Conservation (phyloP, 225 moss, liverwort and hornwort genomes). For the Physcomitrium patens region DNA sequence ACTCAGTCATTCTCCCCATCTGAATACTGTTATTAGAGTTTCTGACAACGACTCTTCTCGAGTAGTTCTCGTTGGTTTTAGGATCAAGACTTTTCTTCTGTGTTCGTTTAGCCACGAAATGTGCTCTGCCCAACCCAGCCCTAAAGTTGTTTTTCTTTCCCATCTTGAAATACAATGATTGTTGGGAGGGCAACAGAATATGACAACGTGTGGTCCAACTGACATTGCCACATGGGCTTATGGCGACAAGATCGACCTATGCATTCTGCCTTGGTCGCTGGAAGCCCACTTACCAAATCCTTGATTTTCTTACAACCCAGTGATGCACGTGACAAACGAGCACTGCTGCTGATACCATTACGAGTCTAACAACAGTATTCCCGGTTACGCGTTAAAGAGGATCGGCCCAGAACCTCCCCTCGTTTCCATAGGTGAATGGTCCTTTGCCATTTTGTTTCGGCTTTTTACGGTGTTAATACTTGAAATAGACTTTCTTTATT, state of each 20-base stretch:
- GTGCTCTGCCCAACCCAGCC: too few relatives aligned
- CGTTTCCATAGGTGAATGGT: too few relatives aligned
- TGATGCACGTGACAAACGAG: constrained; percentile 22
- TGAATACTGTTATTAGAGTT: not conserved
- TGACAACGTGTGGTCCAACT: not conserved
- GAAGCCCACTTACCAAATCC: constrained; percentile 3
- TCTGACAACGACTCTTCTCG: not conserved
- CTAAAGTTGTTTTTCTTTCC: too few relatives aligned
- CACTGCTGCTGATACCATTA: not conserved
- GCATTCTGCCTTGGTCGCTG: not conserved
- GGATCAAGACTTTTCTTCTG: too few relatives aligned
- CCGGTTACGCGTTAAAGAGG: not conserved
- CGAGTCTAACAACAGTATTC: too few relatives aligned
- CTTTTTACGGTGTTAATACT: too few relatives aligned
- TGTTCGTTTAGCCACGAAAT: too few relatives aligned
- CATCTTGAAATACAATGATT: not conserved
- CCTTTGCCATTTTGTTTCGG: too few relatives aligned
- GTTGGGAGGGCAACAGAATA: not conserved
- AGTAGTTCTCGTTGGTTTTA: too few relatives aligned
- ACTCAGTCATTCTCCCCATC: not conserved
- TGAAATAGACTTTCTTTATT: too few relatives aligned
- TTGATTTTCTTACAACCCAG: not conserved
- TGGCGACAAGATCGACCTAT: not conserved
- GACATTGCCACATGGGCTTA: not conserved
- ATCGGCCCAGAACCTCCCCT: too few relatives aligned